A percentile compares a stretch with the other conserved stretches of the same genome.
phyloP scores from a whole-genome alignment of 2,329 filamentous ascomycete genomes.

The Aspergillus oerlinghausenensis region DNA sequence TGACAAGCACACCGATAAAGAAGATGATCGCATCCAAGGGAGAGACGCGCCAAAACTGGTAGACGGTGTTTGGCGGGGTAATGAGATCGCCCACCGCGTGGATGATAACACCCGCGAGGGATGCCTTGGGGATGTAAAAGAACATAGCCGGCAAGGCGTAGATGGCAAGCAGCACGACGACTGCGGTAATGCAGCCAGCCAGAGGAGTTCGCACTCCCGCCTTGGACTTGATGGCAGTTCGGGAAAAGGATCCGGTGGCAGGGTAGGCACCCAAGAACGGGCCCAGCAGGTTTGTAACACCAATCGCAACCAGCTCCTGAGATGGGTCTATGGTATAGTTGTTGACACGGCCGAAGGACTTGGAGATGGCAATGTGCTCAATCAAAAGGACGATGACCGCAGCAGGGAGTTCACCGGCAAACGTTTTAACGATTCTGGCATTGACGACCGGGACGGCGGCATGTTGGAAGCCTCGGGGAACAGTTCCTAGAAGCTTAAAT shows the following conservation, averaged over 20 bases:
- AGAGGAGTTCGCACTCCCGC: slow-evolving; percentile 89
- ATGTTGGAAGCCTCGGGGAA: slow-evolving; percentile 83
- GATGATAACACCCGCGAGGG: slow-evolving; percentile 84
- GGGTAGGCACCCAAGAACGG: slow-evolving; percentile 91
- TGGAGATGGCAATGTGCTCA: slow-evolving; percentile 95
- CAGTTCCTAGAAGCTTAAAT: slow-evolving; percentile 69
- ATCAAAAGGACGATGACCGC: slow-evolving; percentile 92
- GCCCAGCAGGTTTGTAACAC: slow-evolving; percentile 81
- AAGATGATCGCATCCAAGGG: slow-evolving; percentile 89
- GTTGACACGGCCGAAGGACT: slow-evolving; percentile 92
- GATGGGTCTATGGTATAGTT: slow-evolving; percentile 95
- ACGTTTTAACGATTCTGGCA: slow-evolving; percentile 60
- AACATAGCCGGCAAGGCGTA: slow-evolving; percentile 86
- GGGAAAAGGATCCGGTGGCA: slow-evolving; percentile 90
- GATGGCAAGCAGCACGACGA: slow-evolving; percentile 82
- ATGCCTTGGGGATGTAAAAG: slow-evolving; percentile 83
- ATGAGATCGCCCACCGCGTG: slow-evolving; percentile 92
- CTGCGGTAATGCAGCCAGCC: slow-evolving; percentile 80
- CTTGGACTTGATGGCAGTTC: slow-evolving; percentile 96
- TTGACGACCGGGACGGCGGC: slow-evolving; percentile 69
- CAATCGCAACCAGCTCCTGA: slow-evolving; percentile 92
- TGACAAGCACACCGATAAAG: slow-evolving; percentile 86
- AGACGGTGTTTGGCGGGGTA: slow-evolving; percentile 83
- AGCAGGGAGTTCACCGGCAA: slow-evolving; percentile 70
- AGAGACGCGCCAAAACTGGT: slow-evolving; percentile 92